Base-by-base conservation (phyloP, 768 basidiomycete species). In the Terana coerulea region DNA sequence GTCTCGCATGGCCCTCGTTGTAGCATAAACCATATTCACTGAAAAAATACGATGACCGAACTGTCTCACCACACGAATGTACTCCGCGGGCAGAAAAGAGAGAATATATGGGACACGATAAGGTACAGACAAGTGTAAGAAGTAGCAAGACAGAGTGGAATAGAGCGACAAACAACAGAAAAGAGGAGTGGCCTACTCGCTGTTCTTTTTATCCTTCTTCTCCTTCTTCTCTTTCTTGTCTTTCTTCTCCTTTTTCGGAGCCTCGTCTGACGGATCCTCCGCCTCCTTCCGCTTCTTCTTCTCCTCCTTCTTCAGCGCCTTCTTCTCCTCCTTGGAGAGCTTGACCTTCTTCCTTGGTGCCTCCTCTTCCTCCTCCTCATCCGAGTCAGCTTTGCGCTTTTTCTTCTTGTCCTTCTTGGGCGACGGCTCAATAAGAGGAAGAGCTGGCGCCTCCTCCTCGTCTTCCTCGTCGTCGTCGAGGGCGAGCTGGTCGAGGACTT, bases 291-390 rank as follows among this genome's bases (percentile, higher is more conserved):
- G 58, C 75, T 64, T 61, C 53, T 63, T 69, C 66, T 80, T 82
- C n/a, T 70, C 77, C 59, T 80, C 73, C 60, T 80, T 76, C 70
- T 88, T 88, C 65, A 50, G 15, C 28, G 48, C 49, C 73, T 88
- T 90, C 75, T 89, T 89, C 71, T 91, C 88, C 69, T 90, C 88
- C 69, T 90, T 91, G 19, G 84, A 84, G 42, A 88, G 60, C 72
- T 90, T 89, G 51, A 75, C 74, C 71, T 90, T 90, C 71, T 89
- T 90, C 46, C 71, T 56, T 6, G 81, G 72, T 22, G 71, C 75
- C 51, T 76, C 79, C 30, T 78, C 75, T 10, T 78, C 76, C 55
- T 46, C 59, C 11, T 60, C 59, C 40, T 63, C 83, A 42, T 84
- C 82, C 78, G 84, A 83, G 17, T 72, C 75, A 58, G 84, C 72